Evolutionary conservation across 371 early-diverging fungal species (phyloP).

Genomic region (Mortierella sp.): DNA sequence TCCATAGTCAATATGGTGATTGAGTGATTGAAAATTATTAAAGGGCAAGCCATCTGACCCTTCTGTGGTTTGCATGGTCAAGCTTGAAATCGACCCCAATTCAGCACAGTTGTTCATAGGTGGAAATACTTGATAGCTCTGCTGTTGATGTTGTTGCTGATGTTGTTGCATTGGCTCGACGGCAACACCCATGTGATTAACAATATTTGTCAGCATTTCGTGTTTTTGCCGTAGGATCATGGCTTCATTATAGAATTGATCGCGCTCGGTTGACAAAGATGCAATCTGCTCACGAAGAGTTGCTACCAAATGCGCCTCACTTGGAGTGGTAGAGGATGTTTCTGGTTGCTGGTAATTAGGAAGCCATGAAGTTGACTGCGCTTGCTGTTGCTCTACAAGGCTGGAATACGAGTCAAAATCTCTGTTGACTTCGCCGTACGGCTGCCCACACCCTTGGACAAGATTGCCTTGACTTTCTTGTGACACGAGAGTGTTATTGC

Average conservation of each 20-base stretch:
- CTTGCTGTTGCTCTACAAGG: constrained; percentile 14
- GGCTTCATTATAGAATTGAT: constrained; percentile 48
- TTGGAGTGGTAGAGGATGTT: background rate
- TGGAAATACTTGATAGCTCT: constrained; percentile 2
- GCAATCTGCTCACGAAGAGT: constrained; percentile 48
- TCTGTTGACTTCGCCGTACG: constrained; percentile 25
- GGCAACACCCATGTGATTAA: constrained; percentile 41
- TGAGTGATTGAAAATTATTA: background rate
- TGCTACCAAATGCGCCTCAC: constrained; percentile 32
- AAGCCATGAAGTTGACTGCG: background rate
- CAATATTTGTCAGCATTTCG: constrained; percentile 38
- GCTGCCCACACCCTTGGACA: constrained; percentile 14
- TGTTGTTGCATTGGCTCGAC: constrained; percentile 47
- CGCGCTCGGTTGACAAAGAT: constrained; percentile 40
- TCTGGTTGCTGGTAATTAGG: constrained; percentile 10
- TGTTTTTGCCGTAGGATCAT: constrained; percentile 38
- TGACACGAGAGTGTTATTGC: constrained; percentile 3
- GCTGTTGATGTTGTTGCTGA: constrained; percentile 37
- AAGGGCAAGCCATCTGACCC: background rate
- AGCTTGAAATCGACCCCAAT: constrained; percentile 7
- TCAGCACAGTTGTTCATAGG: constrained; percentile 5
- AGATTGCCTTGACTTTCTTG: constrained; percentile 4
- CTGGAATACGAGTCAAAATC: constrained; percentile 21
- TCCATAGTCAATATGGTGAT: background rate
- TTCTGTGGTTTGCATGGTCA: constrained; percentile 4